Evolutionary conservation across 2,329 filamentous ascomycete species (phyloP).

Genomic region (Cordyceps cateniannulata): DNA sequence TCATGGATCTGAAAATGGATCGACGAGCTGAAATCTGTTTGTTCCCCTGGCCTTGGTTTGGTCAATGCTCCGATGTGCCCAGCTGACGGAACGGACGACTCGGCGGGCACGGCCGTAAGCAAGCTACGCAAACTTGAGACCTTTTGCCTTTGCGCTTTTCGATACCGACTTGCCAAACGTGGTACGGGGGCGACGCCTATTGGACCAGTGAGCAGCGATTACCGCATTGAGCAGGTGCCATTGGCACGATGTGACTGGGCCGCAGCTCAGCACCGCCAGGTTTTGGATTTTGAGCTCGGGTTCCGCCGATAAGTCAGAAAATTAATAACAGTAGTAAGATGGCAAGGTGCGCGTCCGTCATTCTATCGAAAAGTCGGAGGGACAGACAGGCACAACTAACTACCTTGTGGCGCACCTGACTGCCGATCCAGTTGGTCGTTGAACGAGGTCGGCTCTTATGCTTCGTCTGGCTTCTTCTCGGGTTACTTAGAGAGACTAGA

Average conservation of each 20-base stretch:
- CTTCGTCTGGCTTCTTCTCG: background rate
- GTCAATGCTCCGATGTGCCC: background rate
- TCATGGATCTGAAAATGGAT: background rate
- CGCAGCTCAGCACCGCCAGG: background rate
- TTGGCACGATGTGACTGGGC: constrained; percentile 3
- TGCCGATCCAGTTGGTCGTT: background rate
- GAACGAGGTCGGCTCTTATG: background rate
- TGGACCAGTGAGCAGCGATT: background rate
- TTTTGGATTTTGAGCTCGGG: background rate
- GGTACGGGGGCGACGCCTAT: constrained; percentile 7
- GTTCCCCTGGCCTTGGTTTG: background rate
- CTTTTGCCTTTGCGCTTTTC: background rate
- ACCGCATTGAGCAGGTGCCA: constrained; percentile 9
- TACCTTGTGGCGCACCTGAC: background rate
- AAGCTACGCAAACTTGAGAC: background rate
- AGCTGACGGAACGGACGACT: background rate
- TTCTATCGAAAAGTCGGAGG: too few relatives aligned
- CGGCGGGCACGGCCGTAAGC: constrained; percentile 7
- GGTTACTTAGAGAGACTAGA: too few relatives aligned
- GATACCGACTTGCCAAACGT: constrained; percentile 12
- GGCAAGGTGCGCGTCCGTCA: background rate
- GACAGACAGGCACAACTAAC: background rate
- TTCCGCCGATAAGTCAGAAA: constrained; percentile 1
- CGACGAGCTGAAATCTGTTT: background rate
- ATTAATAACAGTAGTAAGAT: background rate